Conservation (phyloP, 768 basidiomycete genomes). For the Boletus pseudo-olivaceus region DNA sequence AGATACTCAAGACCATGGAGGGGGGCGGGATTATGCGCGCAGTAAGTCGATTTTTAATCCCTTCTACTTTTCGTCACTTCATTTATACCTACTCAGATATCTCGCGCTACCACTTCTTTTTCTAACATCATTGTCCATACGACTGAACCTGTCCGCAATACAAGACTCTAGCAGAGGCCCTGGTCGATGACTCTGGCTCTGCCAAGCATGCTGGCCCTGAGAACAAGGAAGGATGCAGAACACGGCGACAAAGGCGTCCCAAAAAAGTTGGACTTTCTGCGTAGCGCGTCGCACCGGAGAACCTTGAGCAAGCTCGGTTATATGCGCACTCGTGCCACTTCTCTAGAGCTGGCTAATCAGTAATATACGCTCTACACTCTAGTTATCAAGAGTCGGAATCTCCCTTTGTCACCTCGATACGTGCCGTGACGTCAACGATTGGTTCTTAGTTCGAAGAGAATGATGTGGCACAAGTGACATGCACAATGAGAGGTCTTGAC, state of each 20-base stretch:
- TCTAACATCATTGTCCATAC: slow-evolving; percentile 83
- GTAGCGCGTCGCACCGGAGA: slow-evolving; percentile 53
- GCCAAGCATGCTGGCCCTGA: slow-evolving; percentile 95
- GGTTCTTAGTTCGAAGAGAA: slow-evolving; percentile 96
- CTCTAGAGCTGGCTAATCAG: slow-evolving; percentile 74
- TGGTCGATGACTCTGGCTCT: slow-evolving; percentile 88
- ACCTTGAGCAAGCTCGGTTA: slow-evolving; percentile 70
- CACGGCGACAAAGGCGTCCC: slow-evolving; percentile 73
- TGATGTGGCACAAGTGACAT: slow-evolving; percentile 93
- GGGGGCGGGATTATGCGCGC: slow-evolving; percentile 90
- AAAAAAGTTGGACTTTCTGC: slow-evolving; percentile 73
- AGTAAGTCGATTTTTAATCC: slow-evolving; percentile 42
- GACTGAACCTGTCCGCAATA: slow-evolving; percentile 98
- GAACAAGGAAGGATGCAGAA: slow-evolving; percentile 86
- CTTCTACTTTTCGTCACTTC: background rate
- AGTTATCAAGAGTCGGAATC: slow-evolving; percentile 92
- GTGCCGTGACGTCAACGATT: slow-evolving; percentile 79
- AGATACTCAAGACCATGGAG: slow-evolving; percentile 90
- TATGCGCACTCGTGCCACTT: background rate
- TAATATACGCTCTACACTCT: slow-evolving; percentile 60
- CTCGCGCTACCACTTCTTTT: slow-evolving; percentile 79
- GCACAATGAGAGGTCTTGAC: slow-evolving; percentile 82
- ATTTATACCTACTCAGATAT: slow-evolving; percentile 52
- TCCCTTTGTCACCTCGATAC: slow-evolving; percentile 75
- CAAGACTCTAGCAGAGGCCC: slow-evolving; percentile 83